A percentile compares a stretch with the other conserved stretches of the same genome.
phyloP scores from a whole-genome alignment of 352 stramenopile species.

The Phytophthora palmivora region DNA sequence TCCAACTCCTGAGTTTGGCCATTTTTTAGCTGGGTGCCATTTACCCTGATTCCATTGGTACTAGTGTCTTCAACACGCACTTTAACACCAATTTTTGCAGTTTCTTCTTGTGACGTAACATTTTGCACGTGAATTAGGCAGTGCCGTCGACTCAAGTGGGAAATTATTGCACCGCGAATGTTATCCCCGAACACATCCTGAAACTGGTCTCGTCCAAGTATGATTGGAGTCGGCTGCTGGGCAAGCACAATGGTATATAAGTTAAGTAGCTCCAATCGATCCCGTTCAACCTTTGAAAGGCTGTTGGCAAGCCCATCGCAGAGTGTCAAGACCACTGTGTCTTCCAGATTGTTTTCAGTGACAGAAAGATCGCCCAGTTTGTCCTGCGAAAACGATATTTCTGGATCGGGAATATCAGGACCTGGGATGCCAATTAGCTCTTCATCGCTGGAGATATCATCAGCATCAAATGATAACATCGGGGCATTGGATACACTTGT shows the following conservation, averaged over 20 bases:
- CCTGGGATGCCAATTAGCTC: conserved; percentile 57
- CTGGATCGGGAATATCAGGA: conserved; percentile 47
- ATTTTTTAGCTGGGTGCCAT: conserved; percentile 59
- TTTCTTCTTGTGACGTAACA: conserved; percentile 30
- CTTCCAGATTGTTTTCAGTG: conserved; percentile 50
- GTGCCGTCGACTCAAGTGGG: conserved; percentile 64
- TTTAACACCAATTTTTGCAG: conserved; percentile 41
- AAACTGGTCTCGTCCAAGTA: conserved; percentile 62
- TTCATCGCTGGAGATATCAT: conserved; percentile 62
- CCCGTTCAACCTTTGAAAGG: conserved; percentile 51
- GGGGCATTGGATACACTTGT: conserved; percentile 12
- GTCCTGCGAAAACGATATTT: conserved; percentile 73
- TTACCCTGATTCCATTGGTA: conserved; percentile 73
- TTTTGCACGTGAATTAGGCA: conserved; percentile 69
- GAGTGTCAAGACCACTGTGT: conserved; percentile 45
- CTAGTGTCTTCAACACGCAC: conserved; percentile 75
- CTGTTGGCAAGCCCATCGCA: conserved; percentile 47
- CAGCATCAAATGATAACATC: conserved; percentile 25
- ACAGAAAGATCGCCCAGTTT: conserved; percentile 74
- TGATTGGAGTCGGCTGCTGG: conserved; percentile 39
- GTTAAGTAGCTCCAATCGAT: conserved; percentile 55
- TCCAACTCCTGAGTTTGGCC: conserved; percentile 50
- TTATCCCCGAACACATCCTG: conserved; percentile 73
- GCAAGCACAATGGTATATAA: conserved; percentile 53
- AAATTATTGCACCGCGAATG: conserved; percentile 62